Evolutionary conservation across 2,329 filamentous ascomycete genomes (phyloP).

Genomic region (Clathrospora elynae): DNA sequence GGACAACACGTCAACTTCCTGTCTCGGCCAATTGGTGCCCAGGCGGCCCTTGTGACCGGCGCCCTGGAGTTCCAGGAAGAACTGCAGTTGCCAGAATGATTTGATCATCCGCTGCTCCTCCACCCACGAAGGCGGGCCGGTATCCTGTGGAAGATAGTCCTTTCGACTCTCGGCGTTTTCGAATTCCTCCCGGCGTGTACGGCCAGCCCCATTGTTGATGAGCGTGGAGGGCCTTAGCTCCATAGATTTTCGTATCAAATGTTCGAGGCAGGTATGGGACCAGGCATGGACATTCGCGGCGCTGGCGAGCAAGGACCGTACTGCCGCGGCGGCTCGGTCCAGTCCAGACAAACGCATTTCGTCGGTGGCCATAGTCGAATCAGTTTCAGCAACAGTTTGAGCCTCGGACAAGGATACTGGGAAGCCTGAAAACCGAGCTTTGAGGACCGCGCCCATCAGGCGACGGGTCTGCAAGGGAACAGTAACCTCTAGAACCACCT

Average conservation of each 20-base stretch:
- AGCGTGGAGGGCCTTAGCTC: slow-evolving; percentile 11
- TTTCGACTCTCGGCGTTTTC: slow-evolving; percentile 11
- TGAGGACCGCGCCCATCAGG: slow-evolving; percentile 1
- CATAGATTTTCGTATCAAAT: slow-evolving; percentile 14
- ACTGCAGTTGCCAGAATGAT: slow-evolving; percentile 14
- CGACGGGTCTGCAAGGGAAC: slow-evolving; percentile 3
- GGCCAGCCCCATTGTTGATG: not conserved
- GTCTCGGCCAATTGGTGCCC: not conserved
- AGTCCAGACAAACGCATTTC: slow-evolving; percentile 1
- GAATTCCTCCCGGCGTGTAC: slow-evolving; percentile 4
- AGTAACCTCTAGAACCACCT: slow-evolving; percentile 9
- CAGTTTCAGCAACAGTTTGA: not conserved
- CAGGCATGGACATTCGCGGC: slow-evolving; percentile 9
- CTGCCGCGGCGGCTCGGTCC: slow-evolving; percentile 3
- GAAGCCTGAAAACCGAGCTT: slow-evolving; percentile 2
- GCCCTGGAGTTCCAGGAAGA: slow-evolving; percentile 11
- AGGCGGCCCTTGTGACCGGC: slow-evolving; percentile 5
- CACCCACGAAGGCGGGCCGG: slow-evolving; percentile 10
- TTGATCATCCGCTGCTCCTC: slow-evolving; percentile 15
- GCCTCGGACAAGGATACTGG: slow-evolving; percentile 3
- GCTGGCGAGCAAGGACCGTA: slow-evolving; percentile 8
- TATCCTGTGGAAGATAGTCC: slow-evolving; percentile 13
- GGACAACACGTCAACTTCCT: slow-evolving; percentile 1
- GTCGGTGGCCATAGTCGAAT: not conserved
- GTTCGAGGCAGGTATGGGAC: slow-evolving; percentile 15